Conservation (phyloP, 2,329 filamentous ascomycete genomes). For the Nakataea oryzae region DNA sequence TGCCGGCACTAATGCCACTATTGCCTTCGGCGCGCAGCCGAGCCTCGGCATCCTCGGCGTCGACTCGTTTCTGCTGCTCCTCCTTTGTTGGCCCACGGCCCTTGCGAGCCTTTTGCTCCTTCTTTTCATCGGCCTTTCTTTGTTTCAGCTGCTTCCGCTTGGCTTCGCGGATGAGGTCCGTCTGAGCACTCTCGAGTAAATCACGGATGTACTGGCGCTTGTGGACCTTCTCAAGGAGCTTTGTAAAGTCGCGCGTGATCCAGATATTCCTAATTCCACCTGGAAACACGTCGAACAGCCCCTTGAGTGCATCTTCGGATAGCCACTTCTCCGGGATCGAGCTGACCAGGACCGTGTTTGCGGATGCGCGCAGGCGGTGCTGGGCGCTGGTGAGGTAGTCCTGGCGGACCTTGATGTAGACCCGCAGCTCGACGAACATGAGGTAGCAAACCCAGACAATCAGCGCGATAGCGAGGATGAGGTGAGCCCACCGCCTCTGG, state of each 20-base stretch:
- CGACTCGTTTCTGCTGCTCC: slow-evolving; percentile 35
- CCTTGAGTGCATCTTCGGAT: slow-evolving; percentile 66
- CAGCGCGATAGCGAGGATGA: slow-evolving; percentile 67
- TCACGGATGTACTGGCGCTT: slow-evolving; percentile 60
- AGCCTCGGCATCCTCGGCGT: slow-evolving; percentile 38
- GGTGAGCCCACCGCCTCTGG: slow-evolving; percentile 71
- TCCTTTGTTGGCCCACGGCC: slow-evolving; percentile 38
- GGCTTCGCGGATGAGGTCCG: slow-evolving; percentile 67
- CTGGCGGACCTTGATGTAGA: slow-evolving; percentile 88
- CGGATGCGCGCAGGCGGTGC: slow-evolving; percentile 84
- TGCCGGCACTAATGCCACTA: slow-evolving; percentile 39
- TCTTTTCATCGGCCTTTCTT: slow-evolving; percentile 53
- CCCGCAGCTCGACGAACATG: slow-evolving; percentile 74
- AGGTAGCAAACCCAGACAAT: slow-evolving; percentile 79
- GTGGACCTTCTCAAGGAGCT: slow-evolving; percentile 75
- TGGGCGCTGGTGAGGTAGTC: slow-evolving; percentile 91
- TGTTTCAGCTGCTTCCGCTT: slow-evolving; percentile 71
- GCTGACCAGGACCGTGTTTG: slow-evolving; percentile 88
- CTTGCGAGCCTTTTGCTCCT: slow-evolving; percentile 41
- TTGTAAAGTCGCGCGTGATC: slow-evolving; percentile 85
- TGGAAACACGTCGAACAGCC: slow-evolving; percentile 90
- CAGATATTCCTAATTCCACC: slow-evolving; percentile 92
- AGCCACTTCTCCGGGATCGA: slow-evolving; percentile 89
- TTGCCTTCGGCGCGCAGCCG: slow-evolving; percentile 36
- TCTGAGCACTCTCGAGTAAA: slow-evolving; percentile 71